A percentile compares a stretch with the other conserved stretches of the same genome.
phyloP scores from a whole-genome alignment of 2,329 filamentous ascomycete genomes.

The Neurospora sp. region DNA sequence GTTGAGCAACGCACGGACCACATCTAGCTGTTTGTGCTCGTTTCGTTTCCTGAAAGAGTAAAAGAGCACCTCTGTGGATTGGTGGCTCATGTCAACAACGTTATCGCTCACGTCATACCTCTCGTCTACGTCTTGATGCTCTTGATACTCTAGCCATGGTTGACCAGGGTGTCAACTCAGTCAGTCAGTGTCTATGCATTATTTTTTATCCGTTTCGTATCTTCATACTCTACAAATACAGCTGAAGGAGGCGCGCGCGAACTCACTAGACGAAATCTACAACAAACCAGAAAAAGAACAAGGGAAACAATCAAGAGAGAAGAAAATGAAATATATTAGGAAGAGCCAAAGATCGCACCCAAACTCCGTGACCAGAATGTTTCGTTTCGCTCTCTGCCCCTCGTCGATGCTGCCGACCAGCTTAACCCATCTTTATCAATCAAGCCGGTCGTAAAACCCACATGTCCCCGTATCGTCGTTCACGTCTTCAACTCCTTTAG shows the following conservation, averaged over 20 bases:
- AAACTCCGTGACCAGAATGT: conserved; percentile 16
- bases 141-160: not conserved
- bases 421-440: not conserved
- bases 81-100: not conserved
- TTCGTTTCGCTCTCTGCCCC: conserved; percentile 7
- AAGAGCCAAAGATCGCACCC: conserved; percentile 7
- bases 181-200: not conserved
- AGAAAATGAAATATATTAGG: conserved; percentile 5
- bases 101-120: not conserved
- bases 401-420: not conserved
- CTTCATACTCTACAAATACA: not conserved
- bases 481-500: not conserved
- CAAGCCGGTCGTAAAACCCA: not conserved
- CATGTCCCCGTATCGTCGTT: not conserved
- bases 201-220: not conserved
- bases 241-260: not conserved
- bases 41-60: not conserved
- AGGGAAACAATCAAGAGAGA: not conserved
- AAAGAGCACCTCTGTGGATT: not conserved
- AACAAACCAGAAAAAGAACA: not conserved
- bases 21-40: not conserved
- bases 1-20: not conserved
- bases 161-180: not conserved
- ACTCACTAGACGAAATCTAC: not conserved
- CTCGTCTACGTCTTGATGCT: not conserved